Conservation (phyloP, 192 early-diverging fungal genomes). For the Coemansia reversa region DNA sequence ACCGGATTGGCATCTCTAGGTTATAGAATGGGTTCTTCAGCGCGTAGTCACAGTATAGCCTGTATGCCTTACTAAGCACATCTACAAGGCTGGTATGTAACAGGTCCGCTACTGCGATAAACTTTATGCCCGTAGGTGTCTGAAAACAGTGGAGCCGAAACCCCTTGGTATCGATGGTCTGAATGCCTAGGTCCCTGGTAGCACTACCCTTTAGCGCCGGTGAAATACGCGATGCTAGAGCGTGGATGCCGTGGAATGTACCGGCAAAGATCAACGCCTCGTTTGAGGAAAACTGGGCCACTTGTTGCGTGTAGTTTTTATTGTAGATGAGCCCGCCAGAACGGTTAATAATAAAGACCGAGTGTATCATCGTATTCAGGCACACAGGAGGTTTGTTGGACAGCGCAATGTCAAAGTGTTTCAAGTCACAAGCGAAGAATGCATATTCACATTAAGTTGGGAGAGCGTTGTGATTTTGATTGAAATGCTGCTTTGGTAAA, state of each 20-base stretch:
- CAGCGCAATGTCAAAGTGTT: not conserved
- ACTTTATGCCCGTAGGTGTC: constrained; percentile 93
- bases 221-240: constrained; percentile 90
- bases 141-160: constrained; percentile 94
- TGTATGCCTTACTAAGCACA: constrained; percentile 71
- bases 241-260: constrained; percentile 97
- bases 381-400: not conserved
- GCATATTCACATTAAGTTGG: not conserved
- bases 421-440: not conserved
- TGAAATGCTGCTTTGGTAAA: too few species aligned
- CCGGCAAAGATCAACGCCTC: constrained; percentile 98
- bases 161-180: constrained; percentile 87
- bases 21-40: constrained; percentile 99
- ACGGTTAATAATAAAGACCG: constrained; percentile 82
- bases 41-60: constrained; percentile 91
- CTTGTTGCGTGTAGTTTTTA: constrained; percentile 81
- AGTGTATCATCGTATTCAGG: constrained; percentile 67
- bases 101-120: constrained; percentile 87
- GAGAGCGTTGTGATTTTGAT: not conserved
- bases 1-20: constrained; percentile 97
- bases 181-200: constrained; percentile 76
- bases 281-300: constrained; percentile 85
- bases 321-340: constrained; percentile 94
- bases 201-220: constrained; percentile 57
- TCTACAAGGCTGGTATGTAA: constrained; percentile 59